phyloP scores from a whole-genome alignment of 495 filamentous ascomycete genomes.

The Trichoderma gamsii region DNA sequence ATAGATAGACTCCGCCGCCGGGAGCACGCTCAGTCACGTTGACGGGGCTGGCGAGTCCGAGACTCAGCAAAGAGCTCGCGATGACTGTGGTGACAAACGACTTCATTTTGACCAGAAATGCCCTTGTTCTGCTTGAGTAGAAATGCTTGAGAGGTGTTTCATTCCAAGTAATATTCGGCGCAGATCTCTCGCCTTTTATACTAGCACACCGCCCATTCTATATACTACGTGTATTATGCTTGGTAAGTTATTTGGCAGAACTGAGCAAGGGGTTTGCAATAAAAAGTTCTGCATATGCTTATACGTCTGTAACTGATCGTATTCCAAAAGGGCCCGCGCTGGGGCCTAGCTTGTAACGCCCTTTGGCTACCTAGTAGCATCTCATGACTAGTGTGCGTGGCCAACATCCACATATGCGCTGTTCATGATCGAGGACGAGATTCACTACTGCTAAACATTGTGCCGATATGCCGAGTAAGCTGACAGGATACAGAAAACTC shows the following conservation, averaged over 20 bases:
- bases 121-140: too few species aligned
- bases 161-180: neutral
- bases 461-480: neutral
- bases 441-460: neutral
- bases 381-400: neutral
- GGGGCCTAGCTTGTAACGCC: neutral
- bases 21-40: too few species aligned
- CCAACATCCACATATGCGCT: neutral
- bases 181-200: neutral
- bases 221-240: too few species aligned
- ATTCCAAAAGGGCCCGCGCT: neutral
- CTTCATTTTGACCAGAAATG: neutral
- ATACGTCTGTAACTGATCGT: neutral
- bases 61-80: conserved; percentile 9
- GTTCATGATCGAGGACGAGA: neutral
- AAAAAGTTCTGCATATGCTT: neutral
- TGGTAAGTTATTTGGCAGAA: neutral
- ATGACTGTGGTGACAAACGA: neutral
- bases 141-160: neutral
- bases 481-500: neutral
- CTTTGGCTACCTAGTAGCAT: neutral
- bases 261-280: neutral
- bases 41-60: neutral
- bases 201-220: neutral
- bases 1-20: neutral